Percentiles rank a stretch among this genome's conserved stretches.
These are phyloP conservation scores for Aspergillus pseudonomiae DNA, from an alignment of 2,329 filamentous ascomycete genomes.

Conservation along the genomic window DNA sequence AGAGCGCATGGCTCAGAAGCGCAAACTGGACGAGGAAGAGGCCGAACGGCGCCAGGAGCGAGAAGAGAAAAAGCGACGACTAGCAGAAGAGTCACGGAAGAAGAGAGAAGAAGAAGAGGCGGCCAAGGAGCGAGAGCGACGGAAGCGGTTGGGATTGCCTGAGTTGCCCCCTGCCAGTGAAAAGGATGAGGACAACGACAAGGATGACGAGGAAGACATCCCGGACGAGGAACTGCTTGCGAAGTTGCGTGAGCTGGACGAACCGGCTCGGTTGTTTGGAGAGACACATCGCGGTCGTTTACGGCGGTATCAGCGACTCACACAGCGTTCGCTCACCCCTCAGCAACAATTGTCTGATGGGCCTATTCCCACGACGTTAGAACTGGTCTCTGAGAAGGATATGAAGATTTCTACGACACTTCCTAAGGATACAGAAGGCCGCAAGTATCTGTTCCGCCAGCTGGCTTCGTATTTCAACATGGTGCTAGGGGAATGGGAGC, in stretches of 20 bases:
- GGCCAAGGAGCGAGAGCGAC: slow-evolving; percentile 70
- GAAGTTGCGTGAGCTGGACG: slow-evolving; percentile 70
- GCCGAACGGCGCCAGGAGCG: slow-evolving; percentile 68
- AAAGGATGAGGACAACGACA: slow-evolving; percentile 37
- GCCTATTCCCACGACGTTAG: slow-evolving; percentile 83
- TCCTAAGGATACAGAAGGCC: slow-evolving; percentile 65
- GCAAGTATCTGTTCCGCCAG: slow-evolving; percentile 78
- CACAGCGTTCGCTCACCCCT: slow-evolving; percentile 44
- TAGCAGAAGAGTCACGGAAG: slow-evolving; percentile 78
- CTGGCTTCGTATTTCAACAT: slow-evolving; percentile 95
- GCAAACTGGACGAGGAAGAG: slow-evolving; percentile 86
- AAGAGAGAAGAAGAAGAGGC: slow-evolving; percentile 73
- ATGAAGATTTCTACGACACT: slow-evolving; percentile 77
- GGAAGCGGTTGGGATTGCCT: slow-evolving; percentile 79
- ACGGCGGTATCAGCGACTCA: slow-evolving; percentile 69
- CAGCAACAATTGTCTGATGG: slow-evolving; percentile 62
- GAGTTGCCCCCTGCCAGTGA: slow-evolving; percentile 58
- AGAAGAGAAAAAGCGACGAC: slow-evolving; percentile 77
- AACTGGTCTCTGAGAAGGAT: slow-evolving; percentile 78
- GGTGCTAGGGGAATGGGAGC: slow-evolving; percentile 86
- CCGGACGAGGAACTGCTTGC: slow-evolving; percentile 69
- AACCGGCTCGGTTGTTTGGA: slow-evolving; percentile 78
- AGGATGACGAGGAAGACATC: slow-evolving; percentile 57
- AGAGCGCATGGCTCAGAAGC: slow-evolving; percentile 73
- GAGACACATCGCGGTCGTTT: slow-evolving; percentile 73